Evolutionary conservation across 495 filamentous ascomycete genomes (phyloP).

Genomic region (Penicillium pulvis): DNA sequence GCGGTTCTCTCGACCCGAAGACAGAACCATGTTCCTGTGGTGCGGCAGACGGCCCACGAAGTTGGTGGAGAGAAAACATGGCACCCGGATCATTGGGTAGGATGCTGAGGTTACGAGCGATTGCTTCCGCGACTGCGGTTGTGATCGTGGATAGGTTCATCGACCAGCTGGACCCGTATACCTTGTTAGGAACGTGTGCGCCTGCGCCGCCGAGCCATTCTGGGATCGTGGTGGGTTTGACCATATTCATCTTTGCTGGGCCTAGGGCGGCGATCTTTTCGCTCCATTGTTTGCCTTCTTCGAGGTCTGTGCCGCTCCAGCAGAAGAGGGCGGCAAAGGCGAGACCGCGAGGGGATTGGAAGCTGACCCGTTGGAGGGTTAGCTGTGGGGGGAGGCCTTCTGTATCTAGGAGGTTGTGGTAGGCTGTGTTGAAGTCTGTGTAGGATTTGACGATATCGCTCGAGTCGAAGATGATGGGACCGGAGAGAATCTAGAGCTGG

Average conservation of each 20-base stretch:
- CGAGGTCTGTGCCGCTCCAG: constrained; percentile 32
- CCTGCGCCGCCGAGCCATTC: constrained; percentile 19
- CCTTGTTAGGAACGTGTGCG: constrained; percentile 17
- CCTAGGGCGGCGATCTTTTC: constrained; percentile 32
- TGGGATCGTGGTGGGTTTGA: constrained; percentile 29
- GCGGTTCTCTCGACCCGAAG: constrained; percentile 35
- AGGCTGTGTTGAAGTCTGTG: constrained; percentile 27
- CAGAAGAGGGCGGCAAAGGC: constrained; percentile 25
- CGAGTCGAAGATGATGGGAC: constrained; percentile 36
- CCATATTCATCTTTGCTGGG: constrained; percentile 27
- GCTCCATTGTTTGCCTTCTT: constrained; percentile 30
- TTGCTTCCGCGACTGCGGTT: constrained; percentile 20
- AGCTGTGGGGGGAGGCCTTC: constrained; percentile 29
- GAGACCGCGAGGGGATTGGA: constrained; percentile 28
- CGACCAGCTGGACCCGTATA: constrained; percentile 28
- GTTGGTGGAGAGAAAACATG: constrained; percentile 36
- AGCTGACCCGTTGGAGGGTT: constrained; percentile 27
- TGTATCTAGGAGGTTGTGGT: constrained; percentile 20
- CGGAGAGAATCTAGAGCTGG: constrained; percentile 30
- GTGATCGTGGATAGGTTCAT: constrained; percentile 27
- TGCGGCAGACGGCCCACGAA: constrained; percentile 25
- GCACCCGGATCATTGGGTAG: constrained; percentile 29
- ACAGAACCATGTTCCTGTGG: constrained; percentile 21
- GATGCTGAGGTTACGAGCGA: constrained; percentile 20
- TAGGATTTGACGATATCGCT: constrained; percentile 22